phyloP scores from a whole-genome alignment of 345 rosid genomes.

The Syzygium aqueum region DNA sequence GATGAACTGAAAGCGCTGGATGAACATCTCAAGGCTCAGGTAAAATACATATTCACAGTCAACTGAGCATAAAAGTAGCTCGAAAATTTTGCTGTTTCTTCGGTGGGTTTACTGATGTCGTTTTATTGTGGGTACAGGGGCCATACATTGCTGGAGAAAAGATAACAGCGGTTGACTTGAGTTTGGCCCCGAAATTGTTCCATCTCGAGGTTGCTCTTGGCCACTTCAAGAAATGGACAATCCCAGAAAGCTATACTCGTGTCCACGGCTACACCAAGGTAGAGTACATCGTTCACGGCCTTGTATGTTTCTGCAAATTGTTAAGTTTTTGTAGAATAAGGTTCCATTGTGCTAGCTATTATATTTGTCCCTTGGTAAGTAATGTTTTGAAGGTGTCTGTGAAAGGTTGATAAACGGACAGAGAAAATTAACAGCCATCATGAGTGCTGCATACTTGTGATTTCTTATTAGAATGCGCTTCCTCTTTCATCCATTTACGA shows the following conservation, averaged over 20 bases:
- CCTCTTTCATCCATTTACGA: neutral
- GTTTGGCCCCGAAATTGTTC: conserved; percentile 87
- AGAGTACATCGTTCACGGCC: neutral
- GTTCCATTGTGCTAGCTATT: neutral
- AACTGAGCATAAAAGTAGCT: neutral
- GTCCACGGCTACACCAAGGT: conserved; percentile 61
- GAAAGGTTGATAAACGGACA: neutral
- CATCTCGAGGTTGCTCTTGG: conserved; percentile 79
- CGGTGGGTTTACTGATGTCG: neutral
- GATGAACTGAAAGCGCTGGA: conserved; percentile 74
- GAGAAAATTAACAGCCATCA: neutral
- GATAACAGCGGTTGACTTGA: conserved; percentile 64
- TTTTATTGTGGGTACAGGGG: conserved; percentile 26
- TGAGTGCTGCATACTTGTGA: neutral
- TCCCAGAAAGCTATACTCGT: conserved; percentile 55
- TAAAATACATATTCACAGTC: conserved; percentile 5
- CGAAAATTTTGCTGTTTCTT: neutral
- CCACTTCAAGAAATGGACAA: conserved; percentile 78
- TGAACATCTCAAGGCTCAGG: conserved; percentile 64
- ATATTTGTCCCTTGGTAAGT: neutral
- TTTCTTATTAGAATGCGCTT: neutral
- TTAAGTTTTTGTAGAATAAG: neutral
- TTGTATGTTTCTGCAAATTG: neutral
- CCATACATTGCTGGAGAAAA: conserved; percentile 77
- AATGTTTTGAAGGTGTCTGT: neutral